Conservation (phyloP, 768 basidiomycete genomes). For the Mycena galericulata region DNA sequence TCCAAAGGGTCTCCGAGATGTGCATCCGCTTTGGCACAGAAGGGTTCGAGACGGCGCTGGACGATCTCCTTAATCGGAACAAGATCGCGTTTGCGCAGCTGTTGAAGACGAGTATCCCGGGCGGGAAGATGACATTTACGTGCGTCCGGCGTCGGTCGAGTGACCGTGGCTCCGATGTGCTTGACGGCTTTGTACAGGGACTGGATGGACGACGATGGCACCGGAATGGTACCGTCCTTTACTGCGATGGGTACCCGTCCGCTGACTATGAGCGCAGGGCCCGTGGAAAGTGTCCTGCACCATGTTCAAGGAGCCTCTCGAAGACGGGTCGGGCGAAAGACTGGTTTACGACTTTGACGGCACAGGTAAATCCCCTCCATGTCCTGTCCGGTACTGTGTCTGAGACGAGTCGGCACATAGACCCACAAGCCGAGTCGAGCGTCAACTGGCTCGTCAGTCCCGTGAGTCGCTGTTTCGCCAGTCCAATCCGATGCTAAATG, state of each 20-base stretch:
- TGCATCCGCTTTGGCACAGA: slow-evolving; percentile 41
- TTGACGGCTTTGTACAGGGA: slow-evolving; percentile 39
- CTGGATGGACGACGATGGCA: slow-evolving; percentile 48
- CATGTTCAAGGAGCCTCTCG: slow-evolving; percentile 41
- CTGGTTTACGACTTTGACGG: slow-evolving; percentile 46
- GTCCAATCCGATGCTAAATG: not conserved
- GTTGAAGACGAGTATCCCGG: slow-evolving; percentile 41
- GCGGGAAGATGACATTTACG: slow-evolving; percentile 30
- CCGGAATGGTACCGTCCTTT: slow-evolving; percentile 28
- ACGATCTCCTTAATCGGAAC: slow-evolving; percentile 42
- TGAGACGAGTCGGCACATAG: slow-evolving; percentile 5
- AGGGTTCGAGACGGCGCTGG: slow-evolving; percentile 41
- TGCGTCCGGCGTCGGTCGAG: not conserved
- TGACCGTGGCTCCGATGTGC: not conserved
- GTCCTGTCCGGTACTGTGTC: too few relatives aligned
- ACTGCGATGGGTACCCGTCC: not conserved
- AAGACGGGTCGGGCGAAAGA: slow-evolving; percentile 36
- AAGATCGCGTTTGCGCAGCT: slow-evolving; percentile 44
- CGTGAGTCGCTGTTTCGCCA: not conserved
- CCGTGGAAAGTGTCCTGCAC: slow-evolving; percentile 36
- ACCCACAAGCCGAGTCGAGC: slow-evolving; percentile 34
- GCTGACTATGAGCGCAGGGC: slow-evolving; percentile 3
- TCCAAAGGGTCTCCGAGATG: slow-evolving; percentile 37
- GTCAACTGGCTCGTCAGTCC: slow-evolving; percentile 36
- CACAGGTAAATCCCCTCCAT: slow-evolving; percentile 31